Base-by-base conservation (phyloP, 768 basidiomycete species). In the Mycena capillaripes region DNA sequence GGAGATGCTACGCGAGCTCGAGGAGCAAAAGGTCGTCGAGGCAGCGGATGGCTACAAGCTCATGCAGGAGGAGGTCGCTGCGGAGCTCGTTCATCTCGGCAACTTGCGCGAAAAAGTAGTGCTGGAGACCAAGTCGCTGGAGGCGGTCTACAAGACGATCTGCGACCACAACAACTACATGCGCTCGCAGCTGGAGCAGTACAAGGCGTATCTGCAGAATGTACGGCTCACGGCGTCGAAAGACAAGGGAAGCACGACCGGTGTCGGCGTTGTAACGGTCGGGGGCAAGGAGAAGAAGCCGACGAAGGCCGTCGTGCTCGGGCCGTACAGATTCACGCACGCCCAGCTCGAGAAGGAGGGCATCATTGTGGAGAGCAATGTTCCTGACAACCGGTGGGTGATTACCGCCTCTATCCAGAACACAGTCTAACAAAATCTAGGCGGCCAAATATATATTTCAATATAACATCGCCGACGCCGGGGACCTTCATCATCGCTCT, bases 121-220 rank as follows among this genome's bases (percentile, higher is more conserved):
- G 29, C 84, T 94, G 64, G 98, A 99, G 86, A 97, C 94, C 56
- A 92, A 95, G 78, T 95, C 93, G 21, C 88, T 99, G 68, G 98
- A 99, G 73, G 93, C 96, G 8, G 98, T 99, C 30, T 99, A 97
- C 91, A 98, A 98, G 90, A 99, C 97, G 23, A 99, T 99, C 76
- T 93, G 97, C 81, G 98, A 99, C 81, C 98, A 99, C 85, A 99
- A 99, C 86, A 95, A 95, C 81, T 99, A 99, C 82, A 87, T 99
- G 82, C 90, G 97, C 56, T 91, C 91, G 34, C 98, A 99, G 83
- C 89, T 99, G 74, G 98, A 99, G 82, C 97, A 98, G 86, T 99
- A 99, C 90, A 99, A 99, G 86, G 97, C 97, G 12, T 99, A 99
- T 82, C 87, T 99, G 19, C 96, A 97, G 86, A 99, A 99, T 80